Evolutionary conservation across 306 rosid genomes (phyloP).

Genomic region (Alnus rubra): DNA sequence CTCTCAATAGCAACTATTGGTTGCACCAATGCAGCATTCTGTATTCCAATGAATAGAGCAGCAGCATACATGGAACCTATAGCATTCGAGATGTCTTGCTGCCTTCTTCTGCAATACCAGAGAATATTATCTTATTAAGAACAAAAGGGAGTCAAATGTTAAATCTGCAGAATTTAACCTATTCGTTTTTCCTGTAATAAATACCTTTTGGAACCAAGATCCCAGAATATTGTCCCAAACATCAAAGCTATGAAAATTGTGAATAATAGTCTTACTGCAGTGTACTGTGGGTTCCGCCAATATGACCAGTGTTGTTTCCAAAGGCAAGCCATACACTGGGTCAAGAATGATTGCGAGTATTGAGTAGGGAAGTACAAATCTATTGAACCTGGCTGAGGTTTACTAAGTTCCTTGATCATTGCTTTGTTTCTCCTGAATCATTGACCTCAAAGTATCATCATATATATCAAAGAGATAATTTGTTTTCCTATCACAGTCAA

Average conservation of each 20-base stretch:
- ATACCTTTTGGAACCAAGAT: conserved; percentile 76
- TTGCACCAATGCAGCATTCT: conserved; percentile 67
- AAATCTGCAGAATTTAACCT: too few species aligned
- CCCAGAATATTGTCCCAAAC: conserved; percentile 88
- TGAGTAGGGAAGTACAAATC: conserved; percentile 68
- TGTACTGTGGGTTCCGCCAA: conserved; percentile 86
- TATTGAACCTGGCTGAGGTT: conserved; percentile 59
- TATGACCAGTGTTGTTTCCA: conserved; percentile 88
- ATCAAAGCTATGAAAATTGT: conserved; percentile 68
- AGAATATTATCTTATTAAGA: background rate
- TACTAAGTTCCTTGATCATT: conserved; percentile 60
- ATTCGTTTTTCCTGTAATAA: background rate
- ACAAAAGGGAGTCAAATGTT: background rate
- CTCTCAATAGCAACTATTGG: conserved; percentile 85
- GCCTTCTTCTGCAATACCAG: conserved; percentile 49
- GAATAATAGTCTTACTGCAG: conserved; percentile 71
- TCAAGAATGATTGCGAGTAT: conserved; percentile 63
- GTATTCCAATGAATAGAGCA: conserved; percentile 68
- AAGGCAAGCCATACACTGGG: conserved; percentile 74
- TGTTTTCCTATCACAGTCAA: background rate
- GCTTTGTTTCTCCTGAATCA: conserved; percentile 73
- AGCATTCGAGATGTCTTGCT: conserved; percentile 76
- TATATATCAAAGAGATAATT: too few species aligned
- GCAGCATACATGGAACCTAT: conserved; percentile 87
- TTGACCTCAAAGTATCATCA: conserved; percentile 13